Percentiles rank a stretch among this genome's conserved stretches.
phyloP scores from a whole-genome alignment of 768 basidiomycete species.

The Termitomyces sp. region DNA sequence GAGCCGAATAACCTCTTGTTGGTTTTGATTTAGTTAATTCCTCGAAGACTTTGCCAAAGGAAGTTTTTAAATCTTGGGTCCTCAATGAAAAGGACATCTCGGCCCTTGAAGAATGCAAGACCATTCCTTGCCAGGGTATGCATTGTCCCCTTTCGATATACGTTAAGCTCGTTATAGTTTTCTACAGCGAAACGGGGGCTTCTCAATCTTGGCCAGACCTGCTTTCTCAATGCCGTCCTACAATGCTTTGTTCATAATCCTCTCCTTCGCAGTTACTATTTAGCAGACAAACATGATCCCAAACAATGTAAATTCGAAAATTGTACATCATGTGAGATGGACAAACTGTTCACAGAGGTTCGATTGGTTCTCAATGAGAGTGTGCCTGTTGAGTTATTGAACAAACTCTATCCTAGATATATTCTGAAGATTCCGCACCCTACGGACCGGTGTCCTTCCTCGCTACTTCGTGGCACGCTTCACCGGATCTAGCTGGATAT shows the following conservation, averaged over 20 bases:
- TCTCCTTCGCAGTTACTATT: conserved; percentile 80
- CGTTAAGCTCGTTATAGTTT: not conserved
- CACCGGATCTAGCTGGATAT: conserved; percentile 82
- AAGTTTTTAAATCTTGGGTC: conserved; percentile 33
- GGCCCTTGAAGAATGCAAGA: conserved; percentile 41
- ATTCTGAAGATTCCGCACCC: conserved; percentile 51
- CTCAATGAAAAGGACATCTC: conserved; percentile 30
- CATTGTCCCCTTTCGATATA: not conserved
- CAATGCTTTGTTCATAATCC: conserved; percentile 91
- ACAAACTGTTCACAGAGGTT: conserved; percentile 75
- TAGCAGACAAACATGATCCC: conserved; percentile 84
- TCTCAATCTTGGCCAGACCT: conserved; percentile 87
- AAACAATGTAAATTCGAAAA: conserved; percentile 60
- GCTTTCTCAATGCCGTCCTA: conserved; percentile 88
- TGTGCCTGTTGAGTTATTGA: not conserved
- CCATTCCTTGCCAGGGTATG: conserved; percentile 72
- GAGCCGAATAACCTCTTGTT: not conserved
- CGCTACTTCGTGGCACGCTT: conserved; percentile 75
- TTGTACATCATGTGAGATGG: conserved; percentile 94
- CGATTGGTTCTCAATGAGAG: not conserved
- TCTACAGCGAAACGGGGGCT: conserved; percentile 71
- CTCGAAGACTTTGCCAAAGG: conserved; percentile 15
- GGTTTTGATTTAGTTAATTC: conserved; percentile 13
- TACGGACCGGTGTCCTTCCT: conserved; percentile 83
- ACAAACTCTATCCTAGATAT: conserved; percentile 32